Evolutionary conservation across 163 green algal species (phyloP), one percentile per base, ranked within the genome.

Genomic region (Prototheca cutis): DNA sequence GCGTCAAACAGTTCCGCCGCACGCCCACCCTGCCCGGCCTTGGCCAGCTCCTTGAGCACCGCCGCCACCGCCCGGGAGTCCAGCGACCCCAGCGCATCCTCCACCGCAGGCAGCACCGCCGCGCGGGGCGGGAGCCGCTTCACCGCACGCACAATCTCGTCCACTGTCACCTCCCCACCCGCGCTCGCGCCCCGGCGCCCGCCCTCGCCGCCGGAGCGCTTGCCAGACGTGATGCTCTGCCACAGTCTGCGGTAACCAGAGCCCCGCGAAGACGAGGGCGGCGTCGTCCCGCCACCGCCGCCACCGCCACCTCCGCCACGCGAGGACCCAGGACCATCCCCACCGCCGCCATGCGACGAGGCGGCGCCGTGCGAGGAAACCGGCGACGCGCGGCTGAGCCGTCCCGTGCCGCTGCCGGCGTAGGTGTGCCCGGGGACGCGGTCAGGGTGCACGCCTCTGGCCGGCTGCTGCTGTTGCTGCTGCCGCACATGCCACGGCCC

Each of bases 1-100:
- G 77, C 86, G 65, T 93, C 86, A 69, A 94, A 94, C 0, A 94
- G 72, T 59, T 91, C 82, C 13, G 80, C 62, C 0, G 76, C 68
- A 19, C 75, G 71, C 51, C 74, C 64, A 3, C 69, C 53, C n/a
- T 42, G n/a, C 19, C 85, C 82, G 29, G 67, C 62, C 71, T 82
- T 90, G 58, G 75, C 62, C 8, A 93, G 76, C 48, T 87, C 85
- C 72, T 94, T 94, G 4, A 94, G 75, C 51, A 94, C 66, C 0
- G 84, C 83, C 3, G 85, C 83, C 33, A 77, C 62, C 4, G 85
- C 86, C 19, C 79, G 76, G 54, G 64, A 78, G 72, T 94, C 86
- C 32, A 94, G 76, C 60, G 77, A 33, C 28, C 6, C 19, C 51
- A 77, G 55, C 3, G 42, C 57, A 7, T 55, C 68, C 3, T 53